Base-by-base conservation (phyloP, 495 filamentous ascomycete genomes). In the Jackrogersella multiformis region DNA sequence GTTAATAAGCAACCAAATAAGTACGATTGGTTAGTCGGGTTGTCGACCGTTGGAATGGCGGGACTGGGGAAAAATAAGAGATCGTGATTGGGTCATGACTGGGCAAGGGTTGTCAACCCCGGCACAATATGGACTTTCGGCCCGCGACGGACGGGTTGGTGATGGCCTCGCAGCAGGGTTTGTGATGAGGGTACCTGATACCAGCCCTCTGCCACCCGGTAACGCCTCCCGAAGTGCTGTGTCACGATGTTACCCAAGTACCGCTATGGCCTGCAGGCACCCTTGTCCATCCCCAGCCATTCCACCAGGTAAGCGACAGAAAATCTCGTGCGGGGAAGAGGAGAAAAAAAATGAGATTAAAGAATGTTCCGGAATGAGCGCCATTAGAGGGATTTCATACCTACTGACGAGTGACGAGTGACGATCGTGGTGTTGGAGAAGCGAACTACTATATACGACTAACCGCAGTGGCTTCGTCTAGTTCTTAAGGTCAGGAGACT, bases 41-140 rank as follows among this genome's bases (percentile, higher is more conserved):
- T 61, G 56, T 65, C 23, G 61, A 57, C 61, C 61, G 61, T 66
- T 36, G 39, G 15, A n/a, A 61, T 52, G 41, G 55, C 21, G 52
- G 23, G 56, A 65, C 67, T 70, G 67, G 67, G 67, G 67, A 70
- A 70, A 30, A 15, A 52, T 39, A 8, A 16, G 23, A 9, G n/a
- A 24, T 61, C 13, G 13, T 35, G 20, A 70, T 70, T 70, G 67
- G 67, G 7, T 10, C n/a, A 41, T 13, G 1, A 4, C 15, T 53
- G 56, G 56, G 56, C 67, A 61, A 56, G 56, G 61, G 67, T 32
- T 65, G 13, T 39, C 12, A 52, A 70, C 28, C 67, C 67, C 44
- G 62, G 57, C 39, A 62, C 70, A 75, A 66, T 73, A 73, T 75
- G 73, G 73, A 56, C 57, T 71, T 69, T 73, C 73, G 73, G 73